phyloP scores from a whole-genome alignment of 176 grass and related monocot genomes.

The Triticum urartu region DNA sequence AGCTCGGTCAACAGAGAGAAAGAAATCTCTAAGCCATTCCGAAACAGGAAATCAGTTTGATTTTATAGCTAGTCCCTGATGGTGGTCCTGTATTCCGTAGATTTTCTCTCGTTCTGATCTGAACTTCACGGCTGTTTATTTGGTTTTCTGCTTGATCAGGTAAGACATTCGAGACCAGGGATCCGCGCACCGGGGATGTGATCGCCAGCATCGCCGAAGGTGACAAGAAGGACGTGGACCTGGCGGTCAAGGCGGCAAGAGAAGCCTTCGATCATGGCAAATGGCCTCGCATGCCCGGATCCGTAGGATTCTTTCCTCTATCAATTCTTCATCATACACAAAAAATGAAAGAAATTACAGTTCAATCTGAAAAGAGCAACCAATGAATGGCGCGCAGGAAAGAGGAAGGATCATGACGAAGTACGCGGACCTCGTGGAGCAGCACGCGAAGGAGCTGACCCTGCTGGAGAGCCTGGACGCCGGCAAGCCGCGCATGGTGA shows the following conservation, averaged over 20 bases:
- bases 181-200: slow-evolving; percentile 62
- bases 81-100: no score
- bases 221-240: slow-evolving; percentile 62
- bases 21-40: no score
- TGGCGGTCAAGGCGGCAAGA: slow-evolving; percentile 54
- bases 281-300: slow-evolving; percentile 81
- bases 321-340: not conserved
- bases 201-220: slow-evolving; percentile 55
- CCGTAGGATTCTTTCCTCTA: slow-evolving; percentile 21
- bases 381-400: slow-evolving; percentile 25
- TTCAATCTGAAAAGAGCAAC: not conserved
- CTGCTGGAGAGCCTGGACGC: slow-evolving; percentile 56
- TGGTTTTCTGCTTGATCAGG: slow-evolving; percentile 27
- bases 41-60: no score
- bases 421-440: slow-evolving; percentile 57
- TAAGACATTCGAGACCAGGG: slow-evolving; percentile 57
- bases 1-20: no score
- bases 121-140: not conserved
- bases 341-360: no score
- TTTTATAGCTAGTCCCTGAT: no score
- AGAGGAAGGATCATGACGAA: slow-evolving; percentile 49
- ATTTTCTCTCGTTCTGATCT: not conserved
- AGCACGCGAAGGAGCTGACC: slow-evolving; percentile 49
- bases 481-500: slow-evolving; percentile 46
- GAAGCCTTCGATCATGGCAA: slow-evolving; percentile 73